These are phyloP conservation scores for Lipomyces japonicus DNA, from an alignment of 805 yeast genomes.

Conservation along the genomic window DNA sequence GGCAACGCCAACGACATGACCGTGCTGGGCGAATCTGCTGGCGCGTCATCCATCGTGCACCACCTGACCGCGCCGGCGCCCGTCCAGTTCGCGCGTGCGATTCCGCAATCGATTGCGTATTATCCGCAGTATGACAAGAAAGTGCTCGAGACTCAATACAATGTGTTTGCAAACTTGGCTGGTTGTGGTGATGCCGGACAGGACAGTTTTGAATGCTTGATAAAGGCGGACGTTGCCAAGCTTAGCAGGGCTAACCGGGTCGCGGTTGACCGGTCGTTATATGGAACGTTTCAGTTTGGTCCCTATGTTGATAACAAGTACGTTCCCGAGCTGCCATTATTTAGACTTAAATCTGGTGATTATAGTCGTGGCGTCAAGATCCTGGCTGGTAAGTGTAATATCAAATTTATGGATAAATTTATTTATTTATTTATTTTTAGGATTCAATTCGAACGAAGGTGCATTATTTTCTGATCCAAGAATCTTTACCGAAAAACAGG, in stretches of 20 bases:
- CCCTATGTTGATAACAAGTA: conserved; percentile 25
- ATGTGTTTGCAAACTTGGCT: conserved; percentile 9
- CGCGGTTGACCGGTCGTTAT: conserved; percentile 6
- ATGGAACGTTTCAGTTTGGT: conserved; percentile 26
- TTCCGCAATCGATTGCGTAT: conserved; percentile 25
- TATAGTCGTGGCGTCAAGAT: conserved; percentile 13
- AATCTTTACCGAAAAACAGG: conserved; percentile 4
- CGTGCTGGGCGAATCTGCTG: conserved; percentile 43
- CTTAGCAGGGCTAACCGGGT: conserved; percentile 18
- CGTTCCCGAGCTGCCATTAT: conserved; percentile 21
- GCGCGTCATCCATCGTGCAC: conserved; percentile 39
- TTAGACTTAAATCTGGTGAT: conserved; percentile 13
- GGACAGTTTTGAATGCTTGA: conserved; percentile 19
- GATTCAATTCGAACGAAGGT: conserved; percentile 24
- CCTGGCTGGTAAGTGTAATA: conserved; percentile 6
- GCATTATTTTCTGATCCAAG: conserved; percentile 22
- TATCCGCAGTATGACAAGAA: conserved; percentile 23
- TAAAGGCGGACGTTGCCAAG: conserved; percentile 1
- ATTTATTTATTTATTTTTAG: not conserved
- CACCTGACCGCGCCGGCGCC: conserved; percentile 32
- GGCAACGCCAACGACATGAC: conserved; percentile 40
- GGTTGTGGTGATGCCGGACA: conserved; percentile 10
- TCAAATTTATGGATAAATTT: not conserved
- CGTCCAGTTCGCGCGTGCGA: conserved; percentile 23
- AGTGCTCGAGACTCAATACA: conserved; percentile 13